These are phyloP conservation scores for Psilocybe azurescens DNA, from an alignment of 768 basidiomycete species.

Conservation along the genomic window DNA sequence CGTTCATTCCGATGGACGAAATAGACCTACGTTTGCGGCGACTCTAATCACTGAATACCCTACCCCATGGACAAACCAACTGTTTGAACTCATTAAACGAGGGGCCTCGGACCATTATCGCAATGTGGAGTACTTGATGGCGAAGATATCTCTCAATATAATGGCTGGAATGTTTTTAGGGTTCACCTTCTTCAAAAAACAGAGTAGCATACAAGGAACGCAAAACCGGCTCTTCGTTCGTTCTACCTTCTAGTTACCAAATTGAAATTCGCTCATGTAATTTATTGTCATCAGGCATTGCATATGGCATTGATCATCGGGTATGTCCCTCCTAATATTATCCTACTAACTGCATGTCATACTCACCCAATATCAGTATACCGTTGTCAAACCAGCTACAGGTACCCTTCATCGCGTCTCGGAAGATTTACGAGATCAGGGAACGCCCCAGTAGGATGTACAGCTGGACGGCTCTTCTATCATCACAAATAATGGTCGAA, in stretches of 20 bases:
- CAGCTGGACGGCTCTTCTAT: constrained; percentile 62
- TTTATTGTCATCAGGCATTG: constrained; percentile 42
- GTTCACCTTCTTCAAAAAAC: constrained; percentile 63
- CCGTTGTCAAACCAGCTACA: constrained; percentile 67
- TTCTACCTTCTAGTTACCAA: constrained; percentile 15
- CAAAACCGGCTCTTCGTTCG: constrained; percentile 70
- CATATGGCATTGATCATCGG: constrained; percentile 53
- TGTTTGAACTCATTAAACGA: constrained; percentile 46
- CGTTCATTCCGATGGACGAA: constrained; percentile 53
- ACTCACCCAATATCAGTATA: constrained; percentile 31
- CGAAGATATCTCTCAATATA: constrained; percentile 60
- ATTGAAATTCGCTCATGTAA: background rate
- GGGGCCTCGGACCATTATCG: constrained; percentile 53
- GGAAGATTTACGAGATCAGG: constrained; percentile 66
- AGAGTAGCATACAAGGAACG: constrained; percentile 55
- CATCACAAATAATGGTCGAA: constrained; percentile 59
- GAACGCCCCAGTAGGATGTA: constrained; percentile 70
- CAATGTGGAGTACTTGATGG: constrained; percentile 59
- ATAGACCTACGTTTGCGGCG: constrained; percentile 39
- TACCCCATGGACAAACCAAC: constrained; percentile 55
- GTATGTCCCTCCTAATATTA: background rate
- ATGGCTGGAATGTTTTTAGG: constrained; percentile 58
- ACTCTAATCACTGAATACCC: constrained; percentile 51
- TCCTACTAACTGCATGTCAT: background rate
- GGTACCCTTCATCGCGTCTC: constrained; percentile 58